phyloP scores from a whole-genome alignment of 2,329 filamentous ascomycete genomes.

The Leptographium galeiforme region DNA sequence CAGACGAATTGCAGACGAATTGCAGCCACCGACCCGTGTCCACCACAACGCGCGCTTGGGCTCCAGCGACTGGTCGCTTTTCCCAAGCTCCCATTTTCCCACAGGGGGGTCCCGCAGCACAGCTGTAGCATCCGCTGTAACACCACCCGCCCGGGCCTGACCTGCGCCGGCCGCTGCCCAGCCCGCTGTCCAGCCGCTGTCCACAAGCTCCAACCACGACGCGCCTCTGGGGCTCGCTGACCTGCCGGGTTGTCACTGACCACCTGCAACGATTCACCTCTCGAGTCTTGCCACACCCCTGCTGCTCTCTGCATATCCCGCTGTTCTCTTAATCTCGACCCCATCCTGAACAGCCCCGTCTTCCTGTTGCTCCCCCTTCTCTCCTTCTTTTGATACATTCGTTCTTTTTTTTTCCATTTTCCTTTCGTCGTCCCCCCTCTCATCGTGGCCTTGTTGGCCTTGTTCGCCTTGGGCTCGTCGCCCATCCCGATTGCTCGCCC shows the following conservation, averaged over 20 bases:
- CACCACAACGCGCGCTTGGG: conserved; percentile 2
- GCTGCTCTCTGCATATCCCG: neutral
- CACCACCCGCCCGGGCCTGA: neutral
- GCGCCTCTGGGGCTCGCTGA: conserved; percentile 4
- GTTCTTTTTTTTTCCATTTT: neutral
- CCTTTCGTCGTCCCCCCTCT: neutral
- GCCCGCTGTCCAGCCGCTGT: neutral
- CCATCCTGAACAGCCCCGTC: neutral
- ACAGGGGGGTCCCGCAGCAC: neutral
- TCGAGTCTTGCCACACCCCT: neutral
- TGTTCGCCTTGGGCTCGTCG: neutral
- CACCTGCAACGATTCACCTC: neutral
- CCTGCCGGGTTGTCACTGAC: neutral
- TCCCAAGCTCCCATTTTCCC: no score
- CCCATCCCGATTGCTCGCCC: neutral
- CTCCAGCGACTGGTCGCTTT: neutral
- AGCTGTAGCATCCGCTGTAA: conserved; percentile 4
- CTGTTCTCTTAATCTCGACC: neutral
- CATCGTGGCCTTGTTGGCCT: neutral
- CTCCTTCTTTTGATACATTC: neutral
- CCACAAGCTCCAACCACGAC: conserved; percentile 6
- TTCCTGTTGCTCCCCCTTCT: neutral
- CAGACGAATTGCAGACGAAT: no score
- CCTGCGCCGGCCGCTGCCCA: neutral
- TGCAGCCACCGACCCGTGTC: neutral